Conservation (phyloP, 306 rosid species). For the Gynostemma pentaphyllum region DNA sequence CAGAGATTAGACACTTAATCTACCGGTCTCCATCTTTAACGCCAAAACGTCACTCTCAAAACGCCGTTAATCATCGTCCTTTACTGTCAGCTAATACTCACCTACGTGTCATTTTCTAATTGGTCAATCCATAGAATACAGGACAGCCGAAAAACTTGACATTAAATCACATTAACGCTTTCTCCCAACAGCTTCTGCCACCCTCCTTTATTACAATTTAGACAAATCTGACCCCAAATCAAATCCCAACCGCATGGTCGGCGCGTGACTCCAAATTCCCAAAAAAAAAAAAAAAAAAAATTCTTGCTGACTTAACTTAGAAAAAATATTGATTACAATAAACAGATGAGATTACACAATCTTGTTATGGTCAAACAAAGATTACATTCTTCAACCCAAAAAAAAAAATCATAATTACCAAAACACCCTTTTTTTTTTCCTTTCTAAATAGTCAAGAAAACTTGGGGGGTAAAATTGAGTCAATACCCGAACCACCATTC, state of each 20-base stretch:
- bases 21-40: not conserved
- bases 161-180: slow-evolving; percentile 40
- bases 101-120: not conserved
- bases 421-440: slow-evolving; percentile 8
- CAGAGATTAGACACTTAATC: slow-evolving; percentile 7
- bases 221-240: not conserved
- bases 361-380: not conserved
- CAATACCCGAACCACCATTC: slow-evolving; percentile 99
- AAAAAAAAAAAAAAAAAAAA: not conserved
- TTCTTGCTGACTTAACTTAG: not conserved
- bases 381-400: not conserved
- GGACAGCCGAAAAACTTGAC: slow-evolving; percentile 9
- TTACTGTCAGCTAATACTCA: not conserved
- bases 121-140: not conserved
- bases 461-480: slow-evolving; percentile 55
- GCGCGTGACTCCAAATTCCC: not conserved
- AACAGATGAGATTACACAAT: too few relatives aligned
- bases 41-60: not conserved
- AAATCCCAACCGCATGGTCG: not conserved
- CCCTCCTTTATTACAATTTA: slow-evolving; percentile 31
- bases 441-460: not conserved
- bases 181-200: slow-evolving; percentile 43
- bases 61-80: slow-evolving; percentile 7
- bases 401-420: slow-evolving; percentile 6
- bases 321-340: not conserved